Percentiles rank a stretch among this genome's conserved stretches.
phyloP scores from a whole-genome alignment of 805 yeast genomes.

The Teunomyces gatunensis region DNA sequence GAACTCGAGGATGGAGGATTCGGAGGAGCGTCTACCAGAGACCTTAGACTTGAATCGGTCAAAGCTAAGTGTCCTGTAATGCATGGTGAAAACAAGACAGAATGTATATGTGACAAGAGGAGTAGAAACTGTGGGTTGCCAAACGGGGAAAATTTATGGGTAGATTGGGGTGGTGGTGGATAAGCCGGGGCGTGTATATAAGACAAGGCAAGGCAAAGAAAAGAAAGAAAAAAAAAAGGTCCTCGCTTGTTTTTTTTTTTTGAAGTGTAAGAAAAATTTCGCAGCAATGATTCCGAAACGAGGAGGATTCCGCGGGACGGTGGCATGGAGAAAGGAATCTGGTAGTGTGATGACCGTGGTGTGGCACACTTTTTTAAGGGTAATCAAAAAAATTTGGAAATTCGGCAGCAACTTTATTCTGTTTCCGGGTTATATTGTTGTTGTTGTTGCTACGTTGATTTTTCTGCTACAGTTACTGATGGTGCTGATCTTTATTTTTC shows the following conservation, averaged over 20 bases:
- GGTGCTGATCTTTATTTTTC: too few species aligned
- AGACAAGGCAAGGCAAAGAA: too few species aligned
- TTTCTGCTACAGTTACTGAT: too few species aligned
- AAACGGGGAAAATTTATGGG: neutral
- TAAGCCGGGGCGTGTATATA: neutral
- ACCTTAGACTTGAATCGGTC: constrained; percentile 29
- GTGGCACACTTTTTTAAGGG: too few species aligned
- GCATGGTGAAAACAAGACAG: neutral
- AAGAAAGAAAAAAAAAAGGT: neutral
- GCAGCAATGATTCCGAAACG: neutral
- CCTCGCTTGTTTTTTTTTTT: neutral
- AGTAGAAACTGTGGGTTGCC: neutral
- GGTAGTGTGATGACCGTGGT: too few species aligned
- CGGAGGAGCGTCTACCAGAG: constrained; percentile 24
- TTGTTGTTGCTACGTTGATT: too few species aligned
- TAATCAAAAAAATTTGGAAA: too few species aligned
- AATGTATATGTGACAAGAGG: neutral
- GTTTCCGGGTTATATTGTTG: too few species aligned
- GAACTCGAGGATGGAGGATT: constrained; percentile 21
- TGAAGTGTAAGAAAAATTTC: neutral
- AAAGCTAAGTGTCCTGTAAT: constrained; percentile 11
- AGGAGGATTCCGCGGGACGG: too few species aligned
- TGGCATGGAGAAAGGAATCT: too few species aligned
- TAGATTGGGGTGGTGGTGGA: neutral
- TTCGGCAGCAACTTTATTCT: too few species aligned